phyloP scores from a whole-genome alignment of 306 rosid species.

The Cucurbita ficifolia region DNA sequence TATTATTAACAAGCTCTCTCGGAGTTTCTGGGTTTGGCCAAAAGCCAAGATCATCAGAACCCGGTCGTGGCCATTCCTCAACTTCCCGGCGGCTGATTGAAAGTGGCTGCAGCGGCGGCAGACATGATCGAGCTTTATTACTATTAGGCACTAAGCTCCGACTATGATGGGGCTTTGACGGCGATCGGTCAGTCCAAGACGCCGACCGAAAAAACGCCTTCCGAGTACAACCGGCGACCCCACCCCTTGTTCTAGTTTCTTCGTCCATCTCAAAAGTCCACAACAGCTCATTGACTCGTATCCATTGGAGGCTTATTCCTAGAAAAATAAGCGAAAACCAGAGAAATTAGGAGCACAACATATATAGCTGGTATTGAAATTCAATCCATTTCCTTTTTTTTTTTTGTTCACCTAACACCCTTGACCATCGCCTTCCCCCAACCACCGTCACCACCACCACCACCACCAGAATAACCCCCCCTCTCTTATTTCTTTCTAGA shows the following conservation, averaged over 20 bases:
- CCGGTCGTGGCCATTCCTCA: slow-evolving; percentile 77
- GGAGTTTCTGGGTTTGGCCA: slow-evolving; percentile 84
- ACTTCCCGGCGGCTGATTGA: slow-evolving; percentile 36
- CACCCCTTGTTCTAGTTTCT: slow-evolving; percentile 10
- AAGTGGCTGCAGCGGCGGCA: slow-evolving; percentile 82
- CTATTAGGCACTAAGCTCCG: slow-evolving; percentile 28
- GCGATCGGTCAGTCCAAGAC: slow-evolving; percentile 76
- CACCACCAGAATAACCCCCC: slow-evolving; percentile 1
- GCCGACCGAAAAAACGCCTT: slow-evolving; percentile 47
- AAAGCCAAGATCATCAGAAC: slow-evolving; percentile 81
- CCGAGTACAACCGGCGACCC: slow-evolving; percentile 19
- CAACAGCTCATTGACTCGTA: slow-evolving; percentile 5
- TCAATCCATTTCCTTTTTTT: slow-evolving; percentile 6
- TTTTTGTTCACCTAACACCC: slow-evolving; percentile 45
- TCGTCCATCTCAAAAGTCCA: slow-evolving; percentile 30
- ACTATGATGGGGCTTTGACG: slow-evolving; percentile 24
- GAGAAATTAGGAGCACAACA: slow-evolving; percentile 11
- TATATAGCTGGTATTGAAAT: slow-evolving; percentile 20
- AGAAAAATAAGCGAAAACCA: slow-evolving; percentile 12
- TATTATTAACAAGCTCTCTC: slow-evolving; percentile 24
- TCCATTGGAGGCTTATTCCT: slow-evolving; percentile 30
- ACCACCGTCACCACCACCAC: background rate
- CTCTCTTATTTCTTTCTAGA: slow-evolving; percentile 16
- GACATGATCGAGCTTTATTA: slow-evolving; percentile 38
- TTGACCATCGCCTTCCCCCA: slow-evolving; percentile 34